Percentiles rank a stretch among this genome's conserved stretches.
These are phyloP conservation scores for Hericium alpestre DNA, from an alignment of 768 basidiomycete genomes.

Conservation along the genomic window DNA sequence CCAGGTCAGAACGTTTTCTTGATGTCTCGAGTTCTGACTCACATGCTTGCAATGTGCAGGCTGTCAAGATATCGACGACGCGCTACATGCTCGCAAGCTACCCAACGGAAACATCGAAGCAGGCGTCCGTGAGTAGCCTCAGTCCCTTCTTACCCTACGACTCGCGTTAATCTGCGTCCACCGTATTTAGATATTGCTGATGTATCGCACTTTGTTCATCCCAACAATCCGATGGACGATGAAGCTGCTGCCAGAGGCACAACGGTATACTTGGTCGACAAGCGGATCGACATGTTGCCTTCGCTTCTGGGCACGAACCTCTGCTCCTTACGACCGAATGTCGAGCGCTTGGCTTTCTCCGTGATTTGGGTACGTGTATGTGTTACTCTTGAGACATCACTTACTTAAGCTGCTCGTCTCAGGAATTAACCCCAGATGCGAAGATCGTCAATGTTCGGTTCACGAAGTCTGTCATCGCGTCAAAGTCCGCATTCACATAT, in stretches of 20 bases:
- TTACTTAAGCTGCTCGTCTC: constrained; percentile 5
- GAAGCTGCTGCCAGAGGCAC: constrained; percentile 95
- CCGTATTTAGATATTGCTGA: constrained; percentile 79
- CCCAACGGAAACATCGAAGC: constrained; percentile 94
- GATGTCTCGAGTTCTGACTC: background rate
- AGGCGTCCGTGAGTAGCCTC: constrained; percentile 77
- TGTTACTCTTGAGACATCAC: background rate
- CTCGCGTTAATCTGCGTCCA: background rate
- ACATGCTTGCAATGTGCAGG: constrained; percentile 30
- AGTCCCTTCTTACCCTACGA: background rate
- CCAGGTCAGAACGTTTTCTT: constrained; percentile 43
- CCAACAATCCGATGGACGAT: constrained; percentile 91
- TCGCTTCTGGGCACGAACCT: constrained; percentile 88
- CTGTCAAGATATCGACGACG: constrained; percentile 98
- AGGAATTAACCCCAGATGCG: constrained; percentile 87
- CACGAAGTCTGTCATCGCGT: constrained; percentile 92
- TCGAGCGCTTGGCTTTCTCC: constrained; percentile 91
- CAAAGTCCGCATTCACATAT: constrained; percentile 94
- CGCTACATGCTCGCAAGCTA: constrained; percentile 77
- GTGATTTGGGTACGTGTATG: constrained; percentile 77
- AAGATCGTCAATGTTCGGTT: constrained; percentile 87
- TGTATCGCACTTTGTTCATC: constrained; percentile 89
- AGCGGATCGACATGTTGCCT: constrained; percentile 97
- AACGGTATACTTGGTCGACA: constrained; percentile 96
- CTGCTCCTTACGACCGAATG: constrained; percentile 84